Base-by-base conservation (phyloP, 164 flowering plant species). In the Magnolia changhungtana region DNA sequence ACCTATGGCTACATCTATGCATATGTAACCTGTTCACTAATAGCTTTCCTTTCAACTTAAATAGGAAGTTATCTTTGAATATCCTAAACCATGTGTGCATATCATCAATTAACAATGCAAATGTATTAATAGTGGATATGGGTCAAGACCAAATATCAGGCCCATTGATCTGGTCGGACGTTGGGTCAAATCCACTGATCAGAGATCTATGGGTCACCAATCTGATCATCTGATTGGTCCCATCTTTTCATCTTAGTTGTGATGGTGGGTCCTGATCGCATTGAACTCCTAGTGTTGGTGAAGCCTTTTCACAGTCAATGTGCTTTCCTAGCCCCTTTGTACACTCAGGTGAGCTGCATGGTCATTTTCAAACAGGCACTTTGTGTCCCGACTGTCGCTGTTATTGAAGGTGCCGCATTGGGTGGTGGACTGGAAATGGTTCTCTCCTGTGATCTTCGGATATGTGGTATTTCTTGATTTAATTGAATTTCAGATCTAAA, bases 351-450 rank as follows among this genome's bases (percentile, higher is more conserved):
- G 67, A 45, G 19, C 37, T 66, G 49, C 66, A 24, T 72, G 20
- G 66, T 72, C 61, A 55, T 55, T 55, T 55, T 16, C 61, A 21
- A 69, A 27, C 84, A 96, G 99, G 83, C 79, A 78, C 93, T 96
- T 71, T 72, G 61, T 66, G 75, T 94, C 84, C 99, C 99, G 50
- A 91, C 96, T 21, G 89, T 96, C 77, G 97, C 98, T 79, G 97
- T 92, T 69, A 87, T 96, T 75, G 99, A 96, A 84, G 99, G 99
- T 81, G 94, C 87, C 74, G 98, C 99, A 74, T 75, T 96, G 78
- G 99, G 99, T 49, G 99, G 99, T 75, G 99, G 99, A 72, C 83
- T 94, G 61, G 98, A 96, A 83, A 85, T 96, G 93, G 96, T 94
- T 76, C 81, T 96, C 50, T 84, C 98, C 77, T 96, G 99, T 82